A percentile compares a stretch with the other conserved stretches of the same genome.
phyloP scores from a whole-genome alignment of 257 asterid species.

The Jaltomata sinuosa region DNA sequence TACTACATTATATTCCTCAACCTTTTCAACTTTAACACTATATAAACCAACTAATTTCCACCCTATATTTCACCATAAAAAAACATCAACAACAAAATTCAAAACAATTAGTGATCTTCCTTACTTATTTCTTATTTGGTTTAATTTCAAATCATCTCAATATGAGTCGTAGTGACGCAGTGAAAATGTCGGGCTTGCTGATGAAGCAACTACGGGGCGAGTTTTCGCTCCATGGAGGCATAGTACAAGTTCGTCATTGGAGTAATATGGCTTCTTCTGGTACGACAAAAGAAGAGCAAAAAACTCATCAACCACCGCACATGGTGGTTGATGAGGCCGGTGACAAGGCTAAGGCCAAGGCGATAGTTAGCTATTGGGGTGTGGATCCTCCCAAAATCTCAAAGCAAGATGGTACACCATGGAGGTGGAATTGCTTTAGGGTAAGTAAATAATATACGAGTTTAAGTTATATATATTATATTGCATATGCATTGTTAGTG shows the following conservation, averaged over 20 bases:
- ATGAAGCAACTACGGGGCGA: slow-evolving; percentile 9
- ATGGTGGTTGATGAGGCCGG: not conserved
- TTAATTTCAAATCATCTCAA: not conserved
- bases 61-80: not conserved
- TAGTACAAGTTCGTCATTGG: slow-evolving; percentile 15
- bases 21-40: not conserved
- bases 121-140: not conserved
- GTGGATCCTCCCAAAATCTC: slow-evolving; percentile 35
- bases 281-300: not conserved
- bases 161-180: slow-evolving; percentile 29
- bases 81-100: not conserved
- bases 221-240: not conserved
- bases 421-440: slow-evolving; percentile 71
- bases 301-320: slow-evolving; percentile 12
- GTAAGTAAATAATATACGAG: slow-evolving; percentile 8
- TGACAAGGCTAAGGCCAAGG: slow-evolving; percentile 5
- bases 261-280: slow-evolving; percentile 5
- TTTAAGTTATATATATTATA: not conserved
- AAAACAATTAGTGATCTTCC: not conserved
- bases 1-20: not conserved
- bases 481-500: no score
- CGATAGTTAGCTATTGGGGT: slow-evolving; percentile 60
- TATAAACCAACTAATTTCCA: not conserved
- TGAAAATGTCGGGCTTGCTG: slow-evolving; percentile 19
- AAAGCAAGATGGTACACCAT: slow-evolving; percentile 52